Base-by-base conservation (phyloP, 2,329 filamentous ascomycete genomes). In the Neofusicoccum kwambonambiense region DNA sequence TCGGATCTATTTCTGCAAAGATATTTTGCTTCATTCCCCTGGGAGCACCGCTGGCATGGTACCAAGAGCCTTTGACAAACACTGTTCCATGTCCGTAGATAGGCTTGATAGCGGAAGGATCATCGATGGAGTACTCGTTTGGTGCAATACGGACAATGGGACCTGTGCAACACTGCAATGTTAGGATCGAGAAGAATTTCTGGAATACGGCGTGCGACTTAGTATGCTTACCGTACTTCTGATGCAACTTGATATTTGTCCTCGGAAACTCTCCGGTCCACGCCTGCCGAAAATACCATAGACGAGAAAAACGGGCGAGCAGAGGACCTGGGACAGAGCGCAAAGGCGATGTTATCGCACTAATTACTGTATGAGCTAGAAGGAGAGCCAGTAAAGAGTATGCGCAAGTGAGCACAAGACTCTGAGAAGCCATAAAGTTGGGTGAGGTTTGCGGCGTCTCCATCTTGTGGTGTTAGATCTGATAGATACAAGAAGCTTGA, bases 1-100 rank as follows among this genome's bases (percentile, higher is more conserved):
- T 83, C 64, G 86, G 81, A 67, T 62, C 35, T 1, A 2, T 12
- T 1, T 45, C 27, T 2, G 41, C 2, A n/a, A 58, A 58, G 8
- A 58, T 2, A 17, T 58, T 58, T 8, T 41, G 3, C 5, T 17
- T 15, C n/a, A 45, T 15, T 22, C 22, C 22, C 22, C 22, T 22
- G 7, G 56, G 56, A 3, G n/a, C 3, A 3, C 19, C 86, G 86
- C 67, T 87, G 86, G 1, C 73, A 4, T 3, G 70, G 70, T 87
- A 87, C 65, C 78, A 81, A 0, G 71, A 68, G 0, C 82, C 78
- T 69, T 87, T 87, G 0, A 74, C 70, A 62, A 87, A 86, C 0
- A 84, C 84, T 2, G 84, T 84, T 35, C 58, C 58, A 37, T 62
- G 72, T 41, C 70, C 71, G 57, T 75, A 72, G 13, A 76, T 75